A percentile compares a stretch with the other conserved stretches of the same genome.
Conservation (phyloP, 306 rosid genomes). For the Vigna nakashimae region DNA sequence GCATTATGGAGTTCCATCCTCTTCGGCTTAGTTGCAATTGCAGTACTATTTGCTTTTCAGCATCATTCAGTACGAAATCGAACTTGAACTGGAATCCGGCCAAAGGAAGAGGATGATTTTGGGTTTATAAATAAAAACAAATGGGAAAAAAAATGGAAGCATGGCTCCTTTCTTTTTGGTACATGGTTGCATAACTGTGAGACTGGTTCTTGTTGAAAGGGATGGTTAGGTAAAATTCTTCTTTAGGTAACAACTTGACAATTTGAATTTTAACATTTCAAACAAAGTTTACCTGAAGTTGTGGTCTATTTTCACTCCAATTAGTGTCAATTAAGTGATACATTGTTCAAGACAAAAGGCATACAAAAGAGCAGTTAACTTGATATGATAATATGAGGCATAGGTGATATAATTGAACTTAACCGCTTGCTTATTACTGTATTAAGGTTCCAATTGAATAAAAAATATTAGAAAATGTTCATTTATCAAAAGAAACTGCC, state of each 20-base stretch:
- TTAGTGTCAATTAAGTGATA: not conserved
- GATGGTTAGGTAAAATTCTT: not conserved
- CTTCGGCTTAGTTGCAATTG: slow-evolving; percentile 30
- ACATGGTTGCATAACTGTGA: not conserved
- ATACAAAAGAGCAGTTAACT: not conserved
- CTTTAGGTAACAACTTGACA: not conserved
- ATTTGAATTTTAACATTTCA: slow-evolving; percentile 1
- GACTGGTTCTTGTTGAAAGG: not conserved
- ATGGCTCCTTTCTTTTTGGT: not conserved
- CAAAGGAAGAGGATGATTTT: not conserved
- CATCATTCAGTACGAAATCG: slow-evolving; percentile 21
- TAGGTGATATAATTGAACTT: not conserved
- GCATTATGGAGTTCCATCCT: slow-evolving; percentile 39
- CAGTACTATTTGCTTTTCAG: slow-evolving; percentile 25
- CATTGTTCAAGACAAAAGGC: not conserved
- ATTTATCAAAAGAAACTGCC: not conserved
- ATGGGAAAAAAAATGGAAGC: not conserved
- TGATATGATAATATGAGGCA: not conserved
- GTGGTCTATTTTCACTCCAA: not conserved
- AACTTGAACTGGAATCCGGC: not conserved
- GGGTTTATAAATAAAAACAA: not conserved
- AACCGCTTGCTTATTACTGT: too few relatives aligned
- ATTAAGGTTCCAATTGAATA: not conserved
- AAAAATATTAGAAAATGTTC: not conserved
- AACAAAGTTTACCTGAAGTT: not conserved